Evolutionary conservation across 2,329 filamentous ascomycete genomes (phyloP), one percentile per base, ranked within the genome.

Genomic region (Paramyrothecium sp.): DNA sequence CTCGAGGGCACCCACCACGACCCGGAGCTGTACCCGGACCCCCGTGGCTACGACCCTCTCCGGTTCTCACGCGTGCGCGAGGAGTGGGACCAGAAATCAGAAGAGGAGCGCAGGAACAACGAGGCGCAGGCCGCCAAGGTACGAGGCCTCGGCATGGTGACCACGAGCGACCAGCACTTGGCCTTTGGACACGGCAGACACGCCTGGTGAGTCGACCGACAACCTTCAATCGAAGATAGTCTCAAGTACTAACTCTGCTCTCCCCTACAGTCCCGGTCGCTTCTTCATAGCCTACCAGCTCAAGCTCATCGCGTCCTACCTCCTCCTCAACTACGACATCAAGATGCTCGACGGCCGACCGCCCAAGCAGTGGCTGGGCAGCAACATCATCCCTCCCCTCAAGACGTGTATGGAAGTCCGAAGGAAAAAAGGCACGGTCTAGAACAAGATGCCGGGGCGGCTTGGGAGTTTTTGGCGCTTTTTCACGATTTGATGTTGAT

Each of bases 151-250:
- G 77, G 81, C 3, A 78, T 86, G 73, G 79, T 84, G 13, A 81
- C 81, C 5, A 84, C 83, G 2, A 80, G 78, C 38, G 72, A 79
- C 41, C 66, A 71, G 8, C 79, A 83, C 61, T 65, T 86, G 20
- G 73, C 79, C 0, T 87, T 87, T 67, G 83, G 84, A 0, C 81
- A 85, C 58, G 84, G 84, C 8, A 73, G 79, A 59, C 82, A 86
- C 65, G 81, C 78, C 2, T 81, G 69, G 69, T 71, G 46, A 64
- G 68, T 60, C 33, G 51, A 67, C 3, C 60, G 5, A 0, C 12
- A 11, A 3, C 7, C 53, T 46, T 54, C 20, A 13, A 4, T 16
- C 13, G 5, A 30, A 30, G 26, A 44, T 16, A 44, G 13, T 7
- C 38, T 44, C 13, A 44, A 4, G 3, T n/a, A n/a, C 22, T 22